Evolutionary conservation across 2,329 filamentous ascomycete genomes (phyloP), one percentile per base, ranked within the genome.

Genomic region (Dryadomyces sulphureus): DNA sequence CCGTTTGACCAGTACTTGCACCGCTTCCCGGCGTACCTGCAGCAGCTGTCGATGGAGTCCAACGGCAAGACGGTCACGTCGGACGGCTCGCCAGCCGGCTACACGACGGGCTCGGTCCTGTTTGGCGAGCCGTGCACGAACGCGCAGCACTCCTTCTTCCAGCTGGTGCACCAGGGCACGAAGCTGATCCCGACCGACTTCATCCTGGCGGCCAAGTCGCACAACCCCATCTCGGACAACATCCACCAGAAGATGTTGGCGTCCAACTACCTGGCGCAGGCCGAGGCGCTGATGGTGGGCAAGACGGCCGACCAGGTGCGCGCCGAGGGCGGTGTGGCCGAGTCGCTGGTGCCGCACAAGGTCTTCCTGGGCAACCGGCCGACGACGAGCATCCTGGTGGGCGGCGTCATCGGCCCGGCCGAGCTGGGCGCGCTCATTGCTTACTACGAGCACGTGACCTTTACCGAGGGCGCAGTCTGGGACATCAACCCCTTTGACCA

Each of bases 401-500:
- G 90, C 39, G 84, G 89, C 57, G 81, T 86, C 71, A 96, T 98
- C 62, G 94, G 92, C 17, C 92, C 92, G 8, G 86, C 81, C 38
- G 88, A 94, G 58, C 77, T 98, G 41, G 92, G 92, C 60, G 90
- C 92, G 4, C 69, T 98, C 57, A 98, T 98, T 57, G 90, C 88
- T 54, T 98, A 96, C 76, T 98, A 98, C 67, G 92, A 98, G 75
- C 92, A 98, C 69, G 69, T 96, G 51, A 96, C 92, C 47, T 98
- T 98, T 66, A 93, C 86, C 34, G 92, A 98, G 70, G 92, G 92
- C 58, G 90, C 89, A 45, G 74, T 98, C 62, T 98, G 92, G 92
- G 94, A 96, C 70, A 94, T 98, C 73, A 98, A 98, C 78, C 88
- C 82, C 60, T 98, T 96, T 62, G 92, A 98, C 69, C 92, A 98